Base-by-base conservation (phyloP, 208 protist species). In the Zelonia costaricensis region DNA sequence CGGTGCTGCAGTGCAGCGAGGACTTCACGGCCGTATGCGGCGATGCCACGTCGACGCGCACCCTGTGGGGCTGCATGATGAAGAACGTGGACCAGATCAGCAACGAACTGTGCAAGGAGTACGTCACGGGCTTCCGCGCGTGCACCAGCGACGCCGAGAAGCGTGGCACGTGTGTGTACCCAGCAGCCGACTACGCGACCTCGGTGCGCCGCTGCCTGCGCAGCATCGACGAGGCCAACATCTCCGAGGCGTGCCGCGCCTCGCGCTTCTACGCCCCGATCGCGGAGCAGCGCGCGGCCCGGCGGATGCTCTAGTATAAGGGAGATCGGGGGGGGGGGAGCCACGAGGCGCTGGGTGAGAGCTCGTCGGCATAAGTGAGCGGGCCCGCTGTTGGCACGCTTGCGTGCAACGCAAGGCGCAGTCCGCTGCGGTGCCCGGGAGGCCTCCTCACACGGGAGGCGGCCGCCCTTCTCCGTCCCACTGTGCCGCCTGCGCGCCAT, bases 41-140 rank as follows among this genome's bases (percentile, higher is more conserved):
- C 42, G 36, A 53, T 25, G 28, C 36, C 8, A 22, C 42, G 10
- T 60, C 59, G 9, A 62, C 49, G 3, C 42, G 55, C 3, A 40
- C 64, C 46, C 49, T 70, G 54, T 82, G 75, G 80, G 43, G 44
- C 13, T 86, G 80, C 33, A 64, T 86, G 66, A 66, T 67, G 42
- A 46, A 69, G 28, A 75, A 75, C 42, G 23, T 52, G 2, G 53
- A 72, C 9, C 10, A 53, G 20, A 80, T 82, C 28, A 39, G 31
- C 4, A 68, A 73, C 30, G 62, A 48, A 2, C 33, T 58, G 23
- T 86, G 80, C 44, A 45, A 35, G 16, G 43, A 52, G 6, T 82
- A 71, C 56, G 68, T 86, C 25, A 38, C 58, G 15, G 80, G 76
- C 33, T 57, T 78, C 49, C 28, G 40, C 16, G 66, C 80, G 2